phyloP scores from a whole-genome alignment of 495 filamentous ascomycete genomes.

The Thermochaetoides thermophila region DNA sequence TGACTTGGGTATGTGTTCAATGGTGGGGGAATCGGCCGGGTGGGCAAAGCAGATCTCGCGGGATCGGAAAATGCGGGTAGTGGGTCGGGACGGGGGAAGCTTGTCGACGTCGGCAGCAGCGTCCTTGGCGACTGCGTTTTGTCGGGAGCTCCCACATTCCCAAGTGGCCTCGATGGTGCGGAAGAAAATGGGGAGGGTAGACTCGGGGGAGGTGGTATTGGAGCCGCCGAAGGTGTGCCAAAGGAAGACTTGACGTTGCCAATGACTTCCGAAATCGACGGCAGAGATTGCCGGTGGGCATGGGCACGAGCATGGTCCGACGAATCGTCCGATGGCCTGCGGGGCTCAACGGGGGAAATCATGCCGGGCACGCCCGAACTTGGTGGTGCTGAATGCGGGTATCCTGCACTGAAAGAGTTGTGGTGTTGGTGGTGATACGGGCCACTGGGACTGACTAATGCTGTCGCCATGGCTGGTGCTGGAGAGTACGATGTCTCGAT shows the following conservation, averaged over 20 bases:
- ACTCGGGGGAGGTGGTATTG: conserved; percentile 10
- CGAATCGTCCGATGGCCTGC: conserved; percentile 27
- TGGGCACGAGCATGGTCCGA: conserved; percentile 22
- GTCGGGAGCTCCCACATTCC: conserved; percentile 12
- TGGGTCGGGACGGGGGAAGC: conserved; percentile 16
- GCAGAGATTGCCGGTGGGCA: conserved; percentile 20
- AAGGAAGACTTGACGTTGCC: conserved; percentile 13
- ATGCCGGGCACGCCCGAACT: conserved; percentile 26
- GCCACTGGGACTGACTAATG: conserved; percentile 32
- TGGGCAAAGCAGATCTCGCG: conserved; percentile 13
- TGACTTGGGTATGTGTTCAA: conserved; percentile 17
- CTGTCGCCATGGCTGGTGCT: conserved; percentile 31
- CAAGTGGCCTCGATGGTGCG: conserved; percentile 10
- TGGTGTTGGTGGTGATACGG: conserved; percentile 27
- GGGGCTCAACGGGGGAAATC: conserved; percentile 31
- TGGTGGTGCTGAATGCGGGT: conserved; percentile 22
- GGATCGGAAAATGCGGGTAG: conserved; percentile 23
- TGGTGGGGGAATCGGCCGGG: conserved; percentile 18
- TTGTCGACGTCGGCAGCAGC: conserved; percentile 15
- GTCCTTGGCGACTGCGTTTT: conserved; percentile 22
- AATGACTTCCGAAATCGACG: too few relatives aligned
- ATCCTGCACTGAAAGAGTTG: conserved; percentile 20
- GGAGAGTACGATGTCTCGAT: conserved; percentile 24
- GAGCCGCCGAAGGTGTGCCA: conserved; percentile 15
- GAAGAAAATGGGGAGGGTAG: conserved; percentile 22